phyloP scores from a whole-genome alignment of 352 stramenopile species.

The Pythium monospermum region DNA sequence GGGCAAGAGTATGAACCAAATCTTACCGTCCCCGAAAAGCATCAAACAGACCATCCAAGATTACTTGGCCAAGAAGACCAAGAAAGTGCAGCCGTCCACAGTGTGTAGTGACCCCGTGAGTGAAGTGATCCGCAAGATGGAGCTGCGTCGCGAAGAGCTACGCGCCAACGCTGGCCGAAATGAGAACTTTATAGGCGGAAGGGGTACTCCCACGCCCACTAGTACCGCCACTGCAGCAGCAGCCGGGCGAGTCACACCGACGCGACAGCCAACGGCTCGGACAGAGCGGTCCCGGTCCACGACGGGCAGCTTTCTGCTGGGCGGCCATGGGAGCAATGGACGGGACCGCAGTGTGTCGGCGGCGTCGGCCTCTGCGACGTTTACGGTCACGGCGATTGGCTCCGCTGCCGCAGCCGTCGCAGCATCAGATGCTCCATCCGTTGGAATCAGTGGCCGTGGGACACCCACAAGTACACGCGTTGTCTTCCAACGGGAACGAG shows the following conservation, averaged over 20 bases:
- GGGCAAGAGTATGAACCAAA: constrained; percentile 45
- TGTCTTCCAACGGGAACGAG: constrained; percentile 34
- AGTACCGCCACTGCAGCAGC: too few relatives aligned
- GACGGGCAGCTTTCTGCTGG: constrained; percentile 10
- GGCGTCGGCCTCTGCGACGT: constrained; percentile 12
- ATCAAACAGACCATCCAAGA: constrained; percentile 62
- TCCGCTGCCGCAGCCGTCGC: constrained; percentile 2
- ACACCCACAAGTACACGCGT: constrained; percentile 32
- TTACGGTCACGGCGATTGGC: constrained; percentile 17
- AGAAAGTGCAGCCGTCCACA: constrained; percentile 54
- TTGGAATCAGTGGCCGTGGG: constrained; percentile 3
- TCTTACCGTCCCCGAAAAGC: constrained; percentile 39
- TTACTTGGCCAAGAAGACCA: constrained; percentile 58
- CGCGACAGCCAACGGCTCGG: background rate
- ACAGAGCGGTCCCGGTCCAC: constrained; percentile 13
- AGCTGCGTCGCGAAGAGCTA: constrained; percentile 17
- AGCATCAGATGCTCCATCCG: background rate
- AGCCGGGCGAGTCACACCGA: background rate
- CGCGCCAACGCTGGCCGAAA: too few relatives aligned
- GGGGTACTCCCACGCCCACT: too few relatives aligned
- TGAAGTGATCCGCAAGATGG: constrained; percentile 24
- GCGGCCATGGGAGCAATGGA: background rate
- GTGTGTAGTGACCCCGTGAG: constrained; percentile 18
- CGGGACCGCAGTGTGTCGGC: constrained; percentile 17
- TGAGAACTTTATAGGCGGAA: too few relatives aligned